Evolutionary conservation across 768 basidiomycete genomes (phyloP).

Genomic region (Amanita rubescens): DNA sequence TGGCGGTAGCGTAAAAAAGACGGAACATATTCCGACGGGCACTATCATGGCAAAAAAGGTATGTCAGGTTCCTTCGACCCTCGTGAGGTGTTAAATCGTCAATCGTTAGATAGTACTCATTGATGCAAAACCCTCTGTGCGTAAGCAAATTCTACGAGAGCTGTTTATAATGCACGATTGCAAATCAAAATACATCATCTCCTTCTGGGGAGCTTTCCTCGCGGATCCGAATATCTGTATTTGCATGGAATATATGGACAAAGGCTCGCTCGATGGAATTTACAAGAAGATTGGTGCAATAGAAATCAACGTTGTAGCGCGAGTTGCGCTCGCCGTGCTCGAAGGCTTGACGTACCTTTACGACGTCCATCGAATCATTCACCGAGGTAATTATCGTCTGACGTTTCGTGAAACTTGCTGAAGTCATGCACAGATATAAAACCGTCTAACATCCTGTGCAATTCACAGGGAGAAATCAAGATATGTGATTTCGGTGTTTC

Average conservation of each 20-base stretch:
- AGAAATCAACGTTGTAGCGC: constrained; percentile 85
- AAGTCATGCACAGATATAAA: constrained; percentile 73
- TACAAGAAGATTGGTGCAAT: constrained; percentile 96
- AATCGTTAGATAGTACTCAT: constrained; percentile 79
- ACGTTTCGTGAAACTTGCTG: neutral
- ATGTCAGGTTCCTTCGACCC: constrained; percentile 15
- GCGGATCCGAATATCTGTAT: constrained; percentile 98
- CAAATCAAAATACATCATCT: constrained; percentile 87
- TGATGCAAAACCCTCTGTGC: constrained; percentile 91
- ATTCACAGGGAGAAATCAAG: constrained; percentile 94
- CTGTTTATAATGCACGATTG: constrained; percentile 99
- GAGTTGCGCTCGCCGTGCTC: constrained; percentile 91
- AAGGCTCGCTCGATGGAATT: constrained; percentile 88
- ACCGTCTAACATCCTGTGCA: constrained; percentile 94
- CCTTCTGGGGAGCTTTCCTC: constrained; percentile 95
- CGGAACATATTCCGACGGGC: constrained; percentile 85
- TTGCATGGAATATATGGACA: constrained; percentile 97
- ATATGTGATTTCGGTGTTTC: constrained; percentile 99
- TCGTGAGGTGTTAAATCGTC: neutral
- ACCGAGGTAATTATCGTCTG: constrained; percentile 64
- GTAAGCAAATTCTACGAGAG: constrained; percentile 97
- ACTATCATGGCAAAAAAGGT: constrained; percentile 99
- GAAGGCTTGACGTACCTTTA: constrained; percentile 96
- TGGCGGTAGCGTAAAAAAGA: constrained; percentile 95
- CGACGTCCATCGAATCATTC: constrained; percentile 96